These are phyloP conservation scores for Curvularia sp. DNA, from an alignment of 2,329 filamentous ascomycete species.

Conservation along the genomic window DNA sequence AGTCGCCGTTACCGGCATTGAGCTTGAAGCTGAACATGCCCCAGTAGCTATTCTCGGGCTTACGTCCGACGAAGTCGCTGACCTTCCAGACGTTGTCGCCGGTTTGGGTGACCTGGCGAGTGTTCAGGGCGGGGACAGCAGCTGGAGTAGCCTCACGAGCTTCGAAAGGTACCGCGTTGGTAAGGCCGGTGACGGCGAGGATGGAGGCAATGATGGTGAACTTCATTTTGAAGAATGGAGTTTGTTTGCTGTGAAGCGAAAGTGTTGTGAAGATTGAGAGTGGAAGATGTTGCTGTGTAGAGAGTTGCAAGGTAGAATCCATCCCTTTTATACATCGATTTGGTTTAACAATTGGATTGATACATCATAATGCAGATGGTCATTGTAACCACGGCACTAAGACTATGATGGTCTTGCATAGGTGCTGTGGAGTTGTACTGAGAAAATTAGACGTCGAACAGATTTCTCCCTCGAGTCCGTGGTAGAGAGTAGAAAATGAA, in stretches of 20 bases:
- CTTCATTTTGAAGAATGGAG: slow-evolving; percentile 24
- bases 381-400: no score
- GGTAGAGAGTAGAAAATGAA: background rate
- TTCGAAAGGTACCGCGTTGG: slow-evolving; percentile 21
- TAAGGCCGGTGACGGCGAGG: slow-evolving; percentile 22
- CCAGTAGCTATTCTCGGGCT: slow-evolving; percentile 28
- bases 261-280: slow-evolving; percentile 2
- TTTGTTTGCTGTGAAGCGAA: background rate
- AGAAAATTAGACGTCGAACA: background rate
- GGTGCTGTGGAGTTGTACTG: background rate
- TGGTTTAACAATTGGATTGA: no score
- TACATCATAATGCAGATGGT: no score
- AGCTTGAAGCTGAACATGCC: slow-evolving; percentile 27
- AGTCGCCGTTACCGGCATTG: slow-evolving; percentile 23
- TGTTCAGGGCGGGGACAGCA: background rate
- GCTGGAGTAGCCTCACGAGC: slow-evolving; percentile 10
- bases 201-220: slow-evolving; percentile 27
- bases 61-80: slow-evolving; percentile 26
- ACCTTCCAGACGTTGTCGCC: slow-evolving; percentile 34
- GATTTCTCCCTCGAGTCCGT: background rate
- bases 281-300: slow-evolving; percentile 8
- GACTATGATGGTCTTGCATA: background rate
- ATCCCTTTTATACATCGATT: background rate
- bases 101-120: slow-evolving; percentile 9
- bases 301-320: background rate